Evolutionary conservation across 805 yeast species (phyloP), one percentile per base, ranked within the genome.

Genomic region (Millerozyma acaciae): DNA sequence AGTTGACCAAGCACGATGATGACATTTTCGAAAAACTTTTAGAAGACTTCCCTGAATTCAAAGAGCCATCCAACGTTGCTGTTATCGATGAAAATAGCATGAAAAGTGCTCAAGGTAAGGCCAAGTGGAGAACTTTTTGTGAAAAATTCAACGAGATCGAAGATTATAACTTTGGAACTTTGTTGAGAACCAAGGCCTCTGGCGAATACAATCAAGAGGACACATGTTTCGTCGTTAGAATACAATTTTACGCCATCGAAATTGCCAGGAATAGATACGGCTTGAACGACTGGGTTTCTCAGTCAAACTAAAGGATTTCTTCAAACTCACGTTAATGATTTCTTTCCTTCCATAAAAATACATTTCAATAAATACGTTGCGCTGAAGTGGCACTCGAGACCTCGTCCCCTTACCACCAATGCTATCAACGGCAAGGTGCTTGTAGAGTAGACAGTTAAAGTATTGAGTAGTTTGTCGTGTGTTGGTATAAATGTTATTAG

Each of bases 221-320:
- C 38, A 85, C 97, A 28, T 84, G 88, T 33, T 90, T 93, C 49
- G 96, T 71, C 8, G 93, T 90, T 38, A 80, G 97, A 66, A 77
- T 90, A 55, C 97, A 93, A 65, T 93, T 93, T 57, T 84, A 89
- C 51, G 96, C 96, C 35, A 75, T 88, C 53, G 98, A 93, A 69
- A 83, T 93, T 43, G 87, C 86, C 40, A 83, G 98, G 74, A 93
- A 93, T 68, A 84, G 79, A 59, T 73, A 73, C 44, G 95, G 95
- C 22, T 72, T 84, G 51, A 93, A 93, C 65, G 96, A 93, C 65
- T 93, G 98, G 98, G 72, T 78, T 26, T 38, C 51, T 21, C 43
- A 48, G 33, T 42, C 50, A 42, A 40, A 44, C 19, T 26, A 34
- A 21, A 7, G 10, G 12, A n/a, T 15, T n/a, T 6, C 7, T n/a